phyloP scores from a whole-genome alignment of 2,329 filamentous ascomycete genomes.

The Venturia nashicola region DNA sequence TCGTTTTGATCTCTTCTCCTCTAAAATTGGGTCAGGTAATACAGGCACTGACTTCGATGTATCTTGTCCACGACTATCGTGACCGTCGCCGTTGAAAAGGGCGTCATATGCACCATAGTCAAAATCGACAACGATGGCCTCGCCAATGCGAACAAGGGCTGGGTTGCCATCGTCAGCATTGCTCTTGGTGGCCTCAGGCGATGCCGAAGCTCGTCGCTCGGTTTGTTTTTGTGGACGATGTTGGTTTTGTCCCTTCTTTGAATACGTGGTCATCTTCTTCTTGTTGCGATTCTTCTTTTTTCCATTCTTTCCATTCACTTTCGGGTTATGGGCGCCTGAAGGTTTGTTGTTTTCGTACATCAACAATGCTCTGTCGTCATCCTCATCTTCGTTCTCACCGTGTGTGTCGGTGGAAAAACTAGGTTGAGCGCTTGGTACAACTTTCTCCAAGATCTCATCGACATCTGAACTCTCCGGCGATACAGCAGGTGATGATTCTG shows the following conservation, averaged over 20 bases:
- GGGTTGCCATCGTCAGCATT: conserved; percentile 33
- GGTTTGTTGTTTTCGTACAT: background rate
- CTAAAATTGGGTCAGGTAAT: conserved; percentile 45
- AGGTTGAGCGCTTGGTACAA: background rate
- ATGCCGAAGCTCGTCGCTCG: background rate
- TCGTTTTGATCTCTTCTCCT: conserved; percentile 50
- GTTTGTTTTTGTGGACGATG: conserved; percentile 16
- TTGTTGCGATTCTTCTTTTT: conserved; percentile 19
- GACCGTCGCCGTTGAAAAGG: conserved; percentile 46
- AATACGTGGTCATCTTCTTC: conserved; percentile 16
- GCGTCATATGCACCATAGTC: conserved; percentile 53
- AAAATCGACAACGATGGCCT: conserved; percentile 86
- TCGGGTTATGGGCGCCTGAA: background rate
- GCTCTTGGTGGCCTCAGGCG: background rate
- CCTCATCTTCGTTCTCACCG: background rate
- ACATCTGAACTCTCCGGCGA: conserved; percentile 4
- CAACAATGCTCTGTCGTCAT: background rate
- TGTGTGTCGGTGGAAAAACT: background rate
- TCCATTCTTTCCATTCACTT: conserved; percentile 12
- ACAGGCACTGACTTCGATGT: conserved; percentile 49
- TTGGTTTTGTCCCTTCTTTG: conserved; percentile 14
- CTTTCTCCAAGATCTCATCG: background rate
- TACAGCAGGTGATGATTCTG: background rate
- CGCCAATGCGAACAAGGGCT: conserved; percentile 64
- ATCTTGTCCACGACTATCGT: conserved; percentile 45